phyloP scores from a whole-genome alignment of 2,329 filamentous ascomycete genomes.

The Trichophyton simii region DNA sequence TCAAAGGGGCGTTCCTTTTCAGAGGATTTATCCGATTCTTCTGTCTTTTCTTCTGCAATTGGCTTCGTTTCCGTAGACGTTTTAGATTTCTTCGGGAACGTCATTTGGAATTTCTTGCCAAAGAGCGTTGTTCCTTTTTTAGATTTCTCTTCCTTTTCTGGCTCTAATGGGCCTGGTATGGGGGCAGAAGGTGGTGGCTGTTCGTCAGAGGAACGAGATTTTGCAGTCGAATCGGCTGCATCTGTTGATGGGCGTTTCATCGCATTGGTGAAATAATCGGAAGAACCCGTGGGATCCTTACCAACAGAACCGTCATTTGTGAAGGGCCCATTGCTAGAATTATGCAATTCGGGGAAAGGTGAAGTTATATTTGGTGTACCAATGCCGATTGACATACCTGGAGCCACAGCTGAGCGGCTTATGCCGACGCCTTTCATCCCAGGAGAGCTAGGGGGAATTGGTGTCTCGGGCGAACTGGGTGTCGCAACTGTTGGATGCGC shows the following conservation, averaged over 20 bases:
- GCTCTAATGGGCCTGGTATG: slow-evolving; percentile 17
- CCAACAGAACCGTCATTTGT: slow-evolving; percentile 18
- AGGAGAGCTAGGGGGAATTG: background rate
- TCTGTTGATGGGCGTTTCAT: slow-evolving; percentile 17
- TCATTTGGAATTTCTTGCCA: slow-evolving; percentile 72
- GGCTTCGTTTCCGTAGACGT: slow-evolving; percentile 57
- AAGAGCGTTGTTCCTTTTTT: slow-evolving; percentile 50
- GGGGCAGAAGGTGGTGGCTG: slow-evolving; percentile 1
- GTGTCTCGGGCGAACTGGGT: slow-evolving; percentile 2
- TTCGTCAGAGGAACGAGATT: slow-evolving; percentile 15
- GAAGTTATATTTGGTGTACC: slow-evolving; percentile 48
- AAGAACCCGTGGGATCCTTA: background rate
- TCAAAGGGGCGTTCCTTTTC: slow-evolving; percentile 37
- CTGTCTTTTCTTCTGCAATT: slow-evolving; percentile 59
- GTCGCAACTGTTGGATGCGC: slow-evolving; percentile 35
- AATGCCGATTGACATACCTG: slow-evolving; percentile 64
- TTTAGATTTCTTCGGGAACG: slow-evolving; percentile 66
- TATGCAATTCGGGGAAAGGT: slow-evolving; percentile 18
- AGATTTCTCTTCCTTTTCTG: slow-evolving; percentile 44
- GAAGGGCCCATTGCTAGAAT: slow-evolving; percentile 23
- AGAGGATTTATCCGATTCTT: slow-evolving; percentile 42
- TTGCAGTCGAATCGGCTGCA: slow-evolving; percentile 23
- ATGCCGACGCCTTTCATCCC: slow-evolving; percentile 46
- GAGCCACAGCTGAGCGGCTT: slow-evolving; percentile 52
- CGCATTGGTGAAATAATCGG: slow-evolving; percentile 11